A percentile compares a stretch with the other conserved stretches of the same genome.
phyloP scores from a whole-genome alignment of 2,329 filamentous ascomycete species.

The Blastomyces gilchristii region DNA sequence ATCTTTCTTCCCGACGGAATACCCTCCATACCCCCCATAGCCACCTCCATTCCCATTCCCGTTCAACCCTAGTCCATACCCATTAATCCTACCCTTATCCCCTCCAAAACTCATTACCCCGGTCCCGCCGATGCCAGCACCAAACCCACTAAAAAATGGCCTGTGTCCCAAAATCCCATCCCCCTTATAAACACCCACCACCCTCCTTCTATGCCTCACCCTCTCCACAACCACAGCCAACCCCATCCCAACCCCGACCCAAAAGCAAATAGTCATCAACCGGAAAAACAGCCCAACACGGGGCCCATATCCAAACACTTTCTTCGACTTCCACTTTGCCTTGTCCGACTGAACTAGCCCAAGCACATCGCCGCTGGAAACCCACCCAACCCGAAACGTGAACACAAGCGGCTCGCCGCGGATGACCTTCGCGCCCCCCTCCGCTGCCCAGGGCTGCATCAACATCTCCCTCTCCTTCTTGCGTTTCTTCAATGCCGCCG shows the following conservation, averaged over 20 bases:
- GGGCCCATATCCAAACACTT: slow-evolving; percentile 2
- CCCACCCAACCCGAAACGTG: slow-evolving; percentile 71
- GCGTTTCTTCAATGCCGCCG: slow-evolving; percentile 18
- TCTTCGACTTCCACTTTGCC: neutral
- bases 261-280: slow-evolving; percentile 21
- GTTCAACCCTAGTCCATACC: slow-evolving; percentile 46
- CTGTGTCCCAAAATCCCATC: slow-evolving; percentile 38
- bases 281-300: slow-evolving; percentile 22
- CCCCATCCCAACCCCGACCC: slow-evolving; percentile 30
- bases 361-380: slow-evolving; percentile 33
- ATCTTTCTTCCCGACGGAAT: slow-evolving; percentile 34
- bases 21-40: slow-evolving; percentile 27
- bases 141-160: neutral
- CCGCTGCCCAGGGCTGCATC: slow-evolving; percentile 37
- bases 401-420: slow-evolving; percentile 80
- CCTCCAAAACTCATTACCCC: slow-evolving; percentile 30
- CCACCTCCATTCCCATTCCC: slow-evolving; percentile 21
- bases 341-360: slow-evolving; percentile 20
- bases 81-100: slow-evolving; percentile 43
- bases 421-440: slow-evolving; percentile 54
- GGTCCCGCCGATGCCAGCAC: neutral
- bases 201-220: slow-evolving; percentile 19
- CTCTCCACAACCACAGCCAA: slow-evolving; percentile 31
- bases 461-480: slow-evolving; percentile 41
- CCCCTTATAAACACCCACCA: slow-evolving; percentile 26